phyloP scores from a whole-genome alignment of 1,284 basidiomycete genomes.

The Athelia sp. region DNA sequence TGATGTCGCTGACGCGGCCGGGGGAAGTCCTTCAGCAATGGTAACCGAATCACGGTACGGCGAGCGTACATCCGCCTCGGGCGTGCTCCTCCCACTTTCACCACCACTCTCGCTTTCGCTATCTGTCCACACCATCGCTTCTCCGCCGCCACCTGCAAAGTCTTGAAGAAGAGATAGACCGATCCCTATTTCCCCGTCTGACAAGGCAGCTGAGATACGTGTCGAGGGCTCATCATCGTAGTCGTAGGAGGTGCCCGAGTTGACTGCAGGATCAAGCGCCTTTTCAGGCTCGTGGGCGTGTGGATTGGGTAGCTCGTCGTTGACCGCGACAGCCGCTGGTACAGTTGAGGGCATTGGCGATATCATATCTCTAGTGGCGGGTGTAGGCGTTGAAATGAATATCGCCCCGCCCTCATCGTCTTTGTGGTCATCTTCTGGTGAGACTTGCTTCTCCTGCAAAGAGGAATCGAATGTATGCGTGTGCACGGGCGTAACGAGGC shows the following conservation, averaged over 20 bases:
- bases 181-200: slow-evolving; percentile 61
- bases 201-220: slow-evolving; percentile 28
- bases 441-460: neutral
- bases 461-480: neutral
- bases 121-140: slow-evolving; percentile 19
- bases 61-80: neutral
- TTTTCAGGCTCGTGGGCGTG: neutral
- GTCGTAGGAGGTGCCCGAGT: neutral
- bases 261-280: neutral
- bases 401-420: neutral
- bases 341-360: too few relatives aligned
- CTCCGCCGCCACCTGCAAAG: slow-evolving; percentile 34
- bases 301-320: neutral
- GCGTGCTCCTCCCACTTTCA: neutral
- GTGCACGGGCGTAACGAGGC: neutral
- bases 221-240: slow-evolving; percentile 17
- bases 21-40: neutral
- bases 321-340: neutral
- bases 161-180: slow-evolving; percentile 61
- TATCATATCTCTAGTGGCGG: too few relatives aligned
- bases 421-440: neutral
- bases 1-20: neutral
- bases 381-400: too few relatives aligned
- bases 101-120: slow-evolving; percentile 5
- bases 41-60: neutral